Percentiles rank a stretch among this genome's conserved stretches.
These are phyloP conservation scores for Colletotrichum eremochloae DNA, from an alignment of 2,329 filamentous ascomycete genomes.

Conservation along the genomic window DNA sequence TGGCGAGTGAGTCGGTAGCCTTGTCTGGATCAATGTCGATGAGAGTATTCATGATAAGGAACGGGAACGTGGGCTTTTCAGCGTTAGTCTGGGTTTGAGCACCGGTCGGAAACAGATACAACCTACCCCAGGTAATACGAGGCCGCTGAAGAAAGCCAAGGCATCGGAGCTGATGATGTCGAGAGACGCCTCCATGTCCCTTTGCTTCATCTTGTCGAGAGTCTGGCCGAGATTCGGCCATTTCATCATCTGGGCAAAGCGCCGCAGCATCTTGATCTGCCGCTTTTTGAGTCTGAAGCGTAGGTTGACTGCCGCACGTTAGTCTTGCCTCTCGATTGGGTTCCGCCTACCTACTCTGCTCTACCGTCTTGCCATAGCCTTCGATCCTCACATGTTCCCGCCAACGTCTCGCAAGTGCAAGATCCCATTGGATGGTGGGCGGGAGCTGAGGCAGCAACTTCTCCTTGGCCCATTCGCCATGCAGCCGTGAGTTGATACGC, in stretches of 20 bases:
- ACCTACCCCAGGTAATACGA: slow-evolving; percentile 77
- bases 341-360: slow-evolving; percentile 59
- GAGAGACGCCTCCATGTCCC: slow-evolving; percentile 69
- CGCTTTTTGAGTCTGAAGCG: slow-evolving; percentile 74
- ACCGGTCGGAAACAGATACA: neutral
- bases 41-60: slow-evolving; percentile 82
- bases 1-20: slow-evolving; percentile 73
- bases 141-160: slow-evolving; percentile 82
- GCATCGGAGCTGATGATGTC: slow-evolving; percentile 76
- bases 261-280: slow-evolving; percentile 76
- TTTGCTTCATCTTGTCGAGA: slow-evolving; percentile 71
- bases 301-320: slow-evolving; percentile 64
- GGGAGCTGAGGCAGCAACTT: slow-evolving; percentile 75
- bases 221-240: slow-evolving; percentile 81
- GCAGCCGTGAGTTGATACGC: slow-evolving; percentile 73
- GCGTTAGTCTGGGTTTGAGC: slow-evolving; percentile 15
- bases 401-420: slow-evolving; percentile 82
- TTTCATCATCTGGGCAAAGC: slow-evolving; percentile 79
- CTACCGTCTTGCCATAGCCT: slow-evolving; percentile 65
- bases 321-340: neutral
- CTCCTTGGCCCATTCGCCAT: slow-evolving; percentile 74
- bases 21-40: slow-evolving; percentile 81
- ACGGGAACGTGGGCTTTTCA: slow-evolving; percentile 71
- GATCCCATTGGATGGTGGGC: slow-evolving; percentile 78
- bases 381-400: slow-evolving; percentile 77